These are phyloP conservation scores for Oryza longistaminata DNA, from an alignment of 176 grass and related monocot genomes.

Conservation along the genomic window DNA sequence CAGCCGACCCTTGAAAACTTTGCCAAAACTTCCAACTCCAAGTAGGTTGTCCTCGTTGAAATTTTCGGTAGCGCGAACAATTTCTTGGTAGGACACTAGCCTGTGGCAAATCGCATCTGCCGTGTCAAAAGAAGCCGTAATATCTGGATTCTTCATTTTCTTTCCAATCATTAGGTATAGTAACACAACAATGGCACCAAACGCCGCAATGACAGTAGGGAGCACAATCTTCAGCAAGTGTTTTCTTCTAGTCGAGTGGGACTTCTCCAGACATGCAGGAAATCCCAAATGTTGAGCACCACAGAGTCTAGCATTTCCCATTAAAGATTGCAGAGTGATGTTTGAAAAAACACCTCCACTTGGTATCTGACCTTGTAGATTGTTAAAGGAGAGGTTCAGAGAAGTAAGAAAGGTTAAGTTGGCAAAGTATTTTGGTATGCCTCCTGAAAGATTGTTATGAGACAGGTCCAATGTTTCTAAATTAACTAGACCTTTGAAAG, in stretches of 20 bases:
- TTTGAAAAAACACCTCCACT: slow-evolving; percentile 8
- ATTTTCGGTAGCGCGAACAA: background rate
- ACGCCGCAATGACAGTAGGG: background rate
- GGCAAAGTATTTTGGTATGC: background rate
- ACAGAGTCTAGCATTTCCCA: background rate
- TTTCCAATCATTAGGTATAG: background rate
- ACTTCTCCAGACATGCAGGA: background rate
- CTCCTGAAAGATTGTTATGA: background rate
- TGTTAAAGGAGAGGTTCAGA: slow-evolving; percentile 12
- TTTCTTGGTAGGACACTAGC: background rate
- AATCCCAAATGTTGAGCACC: background rate
- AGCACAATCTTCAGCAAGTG: background rate
- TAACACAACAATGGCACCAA: background rate
- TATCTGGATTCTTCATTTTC: background rate
- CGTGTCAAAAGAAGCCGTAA: background rate
- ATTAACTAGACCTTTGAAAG: background rate
- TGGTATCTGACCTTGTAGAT: background rate
- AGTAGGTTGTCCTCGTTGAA: background rate
- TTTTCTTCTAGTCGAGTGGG: background rate
- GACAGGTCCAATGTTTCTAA: background rate
- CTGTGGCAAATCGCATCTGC: background rate
- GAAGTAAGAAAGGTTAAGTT: background rate
- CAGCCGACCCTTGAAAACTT: background rate
- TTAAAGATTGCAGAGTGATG: background rate
- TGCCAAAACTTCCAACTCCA: slow-evolving; percentile 1